Base-by-base conservation (phyloP, 2,329 filamentous ascomycete genomes). In the Trematosphaeria pertusa region DNA sequence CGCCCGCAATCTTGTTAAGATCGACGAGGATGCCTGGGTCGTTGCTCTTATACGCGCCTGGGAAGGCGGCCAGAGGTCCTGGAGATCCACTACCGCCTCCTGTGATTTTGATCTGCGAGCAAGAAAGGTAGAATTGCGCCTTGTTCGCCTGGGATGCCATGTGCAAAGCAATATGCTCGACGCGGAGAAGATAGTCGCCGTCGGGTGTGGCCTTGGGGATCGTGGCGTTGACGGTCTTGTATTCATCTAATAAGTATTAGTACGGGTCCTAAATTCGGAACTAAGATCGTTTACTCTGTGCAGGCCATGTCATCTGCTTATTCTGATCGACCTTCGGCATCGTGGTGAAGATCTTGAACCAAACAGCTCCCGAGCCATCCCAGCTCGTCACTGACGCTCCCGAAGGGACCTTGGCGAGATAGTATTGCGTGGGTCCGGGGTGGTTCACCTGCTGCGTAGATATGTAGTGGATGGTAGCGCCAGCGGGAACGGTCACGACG, bases 31-130 rank as follows among this genome's bases (percentile, higher is more conserved):
- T 64, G 10, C 62, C 62, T 1, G 62, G 61, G 39, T 65, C 62
- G 8, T 4, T 56, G 30, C 48, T 57, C 52, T 63, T 59, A 26
- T 65, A 65, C 11, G 62, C 62, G 1, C 62, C 62, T 1, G 62
- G 62, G 3, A 65, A 43, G 4, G 52, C 33, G 8, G 45, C 64
- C 17, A 65, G 30, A 1, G 72, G 72, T 3, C 62, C 58, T 1
- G 74, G 74, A 5, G 51, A 64, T n/a, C 71, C 65, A 44, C 44
- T 69, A 5, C 73, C 75, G 9, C 73, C 72, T 11, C 69, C 72
- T 0, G 73, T 74, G 14, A 77, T 67, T 36, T 68, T 73, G 43
- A 77, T 58, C 52, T 78, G 75, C 4, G 67, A 67, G 43, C 75
- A 78, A 5, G 67, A 66, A 36, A 75, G 52, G 44, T 73, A 74